Evolutionary conservation across 352 stramenopile species (phyloP), one percentile per base, ranked within the genome.

Genomic region (Phytophthora rubi): DNA sequence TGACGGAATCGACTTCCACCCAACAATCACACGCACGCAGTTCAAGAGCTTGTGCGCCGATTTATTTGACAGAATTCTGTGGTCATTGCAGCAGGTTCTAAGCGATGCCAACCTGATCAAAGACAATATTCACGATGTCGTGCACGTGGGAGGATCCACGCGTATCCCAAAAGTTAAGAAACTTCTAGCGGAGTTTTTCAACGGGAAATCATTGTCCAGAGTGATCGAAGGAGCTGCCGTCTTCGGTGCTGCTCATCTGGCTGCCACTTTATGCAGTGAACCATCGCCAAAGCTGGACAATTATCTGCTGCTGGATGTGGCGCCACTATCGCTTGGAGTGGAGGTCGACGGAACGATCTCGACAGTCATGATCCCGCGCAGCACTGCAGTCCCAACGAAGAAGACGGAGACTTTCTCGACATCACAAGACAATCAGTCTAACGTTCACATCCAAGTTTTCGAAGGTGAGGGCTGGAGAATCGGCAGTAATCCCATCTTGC

Each of bases 31-130:
- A 16, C 45, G 45, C 9, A 13, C 18, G 9, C n/a, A 30, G 45
- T 52, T 52, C 9, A 18, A 30, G 9, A 52, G n/a, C 16, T 16
- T 23, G 8, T 52, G 45, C 21, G 45, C 10, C 8, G 18, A 52
- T 30, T 4, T 52, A 28, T 52, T 52, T 6, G 45, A 52, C n/a
- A 26, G 18, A 16, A 28, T 52, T 6, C 9, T 52, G 18, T 52
- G 45, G 45, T 52, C 18, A 7, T 8, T 52, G 15, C 45, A 52
- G 9, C 45, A 52, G 18, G 45, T n/a, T 7, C 45, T 52, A 12
- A 52, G 45, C 18, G 45, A 52, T 52, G 45, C 45, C 45, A 52
- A 52, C 45, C 45, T 52, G 18, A 52, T n/a, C 8, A 52, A 52
- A 52, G 45, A 7, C 45, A 52, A 28, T 2, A 8, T 52, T 52